Conservation (phyloP, 2,329 filamentous ascomycete genomes). For the Fonsecaea erecta region DNA sequence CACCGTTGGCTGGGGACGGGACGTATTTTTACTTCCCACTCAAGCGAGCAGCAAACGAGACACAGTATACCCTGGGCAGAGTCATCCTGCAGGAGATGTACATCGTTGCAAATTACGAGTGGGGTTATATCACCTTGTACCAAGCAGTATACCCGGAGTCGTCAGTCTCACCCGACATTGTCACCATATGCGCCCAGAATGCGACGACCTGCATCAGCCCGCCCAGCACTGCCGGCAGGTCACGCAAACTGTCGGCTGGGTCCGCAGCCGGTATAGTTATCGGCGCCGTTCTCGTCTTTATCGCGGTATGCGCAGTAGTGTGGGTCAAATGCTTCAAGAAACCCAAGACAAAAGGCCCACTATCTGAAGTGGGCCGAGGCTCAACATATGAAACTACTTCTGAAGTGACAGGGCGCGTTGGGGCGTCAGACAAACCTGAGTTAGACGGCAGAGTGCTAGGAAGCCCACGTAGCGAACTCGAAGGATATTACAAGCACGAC, state of each 20-base stretch:
- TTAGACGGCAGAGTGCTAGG: background rate
- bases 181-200: background rate
- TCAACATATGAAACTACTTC: background rate
- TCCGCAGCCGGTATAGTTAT: background rate
- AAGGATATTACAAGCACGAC: background rate
- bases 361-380: background rate
- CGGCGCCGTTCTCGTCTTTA: background rate
- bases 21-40: slow-evolving; percentile 55
- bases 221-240: background rate
- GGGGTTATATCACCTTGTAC: slow-evolving; percentile 53
- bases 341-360: background rate
- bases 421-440: background rate
- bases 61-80: slow-evolving; percentile 56
- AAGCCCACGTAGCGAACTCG: background rate
- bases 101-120: slow-evolving; percentile 54
- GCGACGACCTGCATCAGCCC: background rate
- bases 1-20: slow-evolving; percentile 25
- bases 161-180: background rate
- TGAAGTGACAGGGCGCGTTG: background rate
- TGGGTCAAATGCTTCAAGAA: background rate
- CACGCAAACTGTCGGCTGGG: background rate
- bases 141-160: slow-evolving; percentile 28
- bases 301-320: background rate
- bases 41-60: slow-evolving; percentile 49
- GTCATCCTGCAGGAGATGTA: slow-evolving; percentile 58